Conservation (phyloP, 2,329 filamentous ascomycete genomes). For the Xylariaceae sp. region DNA sequence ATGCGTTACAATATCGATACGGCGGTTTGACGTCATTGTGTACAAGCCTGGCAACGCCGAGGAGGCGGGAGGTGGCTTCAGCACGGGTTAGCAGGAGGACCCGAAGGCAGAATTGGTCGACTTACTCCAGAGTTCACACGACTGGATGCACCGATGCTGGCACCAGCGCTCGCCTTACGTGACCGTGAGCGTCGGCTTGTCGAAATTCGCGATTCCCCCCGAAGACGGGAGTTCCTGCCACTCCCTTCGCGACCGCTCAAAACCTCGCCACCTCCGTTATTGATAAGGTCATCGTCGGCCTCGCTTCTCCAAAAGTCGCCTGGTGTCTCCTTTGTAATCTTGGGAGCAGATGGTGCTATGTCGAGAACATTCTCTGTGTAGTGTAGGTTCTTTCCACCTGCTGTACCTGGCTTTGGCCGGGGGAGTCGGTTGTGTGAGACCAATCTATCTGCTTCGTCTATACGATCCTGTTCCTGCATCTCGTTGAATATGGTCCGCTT, state of each 20-base stretch:
- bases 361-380: constrained; percentile 92
- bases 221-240: constrained; percentile 57
- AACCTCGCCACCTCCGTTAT: constrained; percentile 52
- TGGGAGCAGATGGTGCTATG: constrained; percentile 51
- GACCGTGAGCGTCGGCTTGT: constrained; percentile 60
- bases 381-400: constrained; percentile 88
- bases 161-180: constrained; percentile 59
- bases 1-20: constrained; percentile 69
- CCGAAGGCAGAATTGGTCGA: constrained; percentile 12
- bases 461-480: constrained; percentile 85
- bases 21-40: constrained; percentile 60
- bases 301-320: constrained; percentile 77
- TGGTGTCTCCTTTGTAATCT: constrained; percentile 44
- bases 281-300: constrained; percentile 64
- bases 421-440: constrained; percentile 82
- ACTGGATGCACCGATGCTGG: constrained; percentile 14
- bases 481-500: constrained; percentile 91
- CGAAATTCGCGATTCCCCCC: constrained; percentile 60
- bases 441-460: constrained; percentile 88
- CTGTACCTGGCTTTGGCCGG: constrained; percentile 70
- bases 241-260: constrained; percentile 58
- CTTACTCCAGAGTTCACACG: constrained; percentile 54
- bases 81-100: constrained; percentile 15
- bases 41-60: constrained; percentile 54
- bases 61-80: constrained; percentile 43